Evolutionary conservation across 257 asterid genomes (phyloP), one percentile per base, ranked within the genome.

Genomic region (Anisodus acutangulus): DNA sequence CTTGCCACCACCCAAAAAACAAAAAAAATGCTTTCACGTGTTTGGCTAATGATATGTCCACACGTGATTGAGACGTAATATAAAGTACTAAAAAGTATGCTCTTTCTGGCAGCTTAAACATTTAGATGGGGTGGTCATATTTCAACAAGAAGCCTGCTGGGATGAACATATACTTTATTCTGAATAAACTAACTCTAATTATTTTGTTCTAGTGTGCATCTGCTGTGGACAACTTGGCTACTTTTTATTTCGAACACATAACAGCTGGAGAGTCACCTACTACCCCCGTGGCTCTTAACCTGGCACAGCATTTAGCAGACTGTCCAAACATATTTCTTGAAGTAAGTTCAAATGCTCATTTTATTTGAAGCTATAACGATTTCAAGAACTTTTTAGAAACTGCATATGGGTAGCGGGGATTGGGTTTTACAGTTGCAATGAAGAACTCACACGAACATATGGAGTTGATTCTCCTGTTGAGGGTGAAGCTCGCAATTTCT

Each of bases 221-320:
- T 78, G 97, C 99, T 15, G 90, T 96, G 26, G 98, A 96, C 86
- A 91, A 92, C 90, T 86, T 96, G 91, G 99, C 97, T 74, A 90
- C 95, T 69, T 94, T 86, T 90, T 96, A 96, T 91, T 94, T 96
- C 88, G 93, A 91, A 84, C 91, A 93, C 88, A 90, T 96, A 76
- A 93, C 97, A 80, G 88, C 86, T 89, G 98, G 98, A 80, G 98
- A 93, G 82, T 87, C 91, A 11, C 90, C 95, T 82, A 85, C 92
- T 84, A 91, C 95, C 86, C 91, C 97, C 19, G 91, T 94, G 86
- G 95, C 98, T 41, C 85, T 88, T 85, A 94, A 90, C 89, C 93
- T 96, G 90, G 94, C 95, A 51, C 90, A 94, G 85, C 98, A 93
- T 87, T 90, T 95, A 81, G 90, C 94, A 58, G 98, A 94, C 78